A percentile compares a stretch with the other conserved stretches of the same genome.
These are phyloP conservation scores for Hymenoscyphus fraxineus DNA, from an alignment of 2,329 filamentous ascomycete species.

Conservation along the genomic window DNA sequence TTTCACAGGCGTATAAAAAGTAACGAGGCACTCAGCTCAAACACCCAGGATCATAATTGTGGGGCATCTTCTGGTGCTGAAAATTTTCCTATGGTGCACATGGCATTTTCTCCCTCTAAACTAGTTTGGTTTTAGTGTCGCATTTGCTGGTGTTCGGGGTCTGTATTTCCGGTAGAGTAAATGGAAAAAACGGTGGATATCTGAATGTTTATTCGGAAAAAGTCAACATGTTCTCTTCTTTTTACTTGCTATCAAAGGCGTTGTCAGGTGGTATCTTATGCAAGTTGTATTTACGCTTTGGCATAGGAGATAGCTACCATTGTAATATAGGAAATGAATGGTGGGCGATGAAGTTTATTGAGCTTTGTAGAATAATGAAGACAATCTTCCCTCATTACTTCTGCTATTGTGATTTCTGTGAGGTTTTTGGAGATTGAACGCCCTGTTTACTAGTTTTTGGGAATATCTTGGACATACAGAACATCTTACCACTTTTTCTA, in stretches of 20 bases:
- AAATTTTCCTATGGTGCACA: not conserved
- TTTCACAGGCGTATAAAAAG: constrained; percentile 3
- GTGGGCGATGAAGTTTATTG: not conserved
- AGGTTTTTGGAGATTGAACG: no score
- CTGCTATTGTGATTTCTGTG: no score
- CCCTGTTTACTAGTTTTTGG: no score
- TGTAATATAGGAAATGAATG: constrained; percentile 5
- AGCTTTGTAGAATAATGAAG: constrained; percentile 4
- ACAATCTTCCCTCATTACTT: constrained; percentile 3
- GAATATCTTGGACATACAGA: no score
- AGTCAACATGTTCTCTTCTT: not conserved
- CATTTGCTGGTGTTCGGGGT: not conserved
- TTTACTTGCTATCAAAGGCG: not conserved
- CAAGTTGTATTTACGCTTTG: not conserved
- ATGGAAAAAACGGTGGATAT: no score
- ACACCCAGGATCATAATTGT: not conserved
- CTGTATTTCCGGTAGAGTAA: not conserved
- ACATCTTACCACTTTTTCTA: no score
- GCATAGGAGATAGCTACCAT: not conserved
- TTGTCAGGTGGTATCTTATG: not conserved
- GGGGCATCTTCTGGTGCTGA: not conserved
- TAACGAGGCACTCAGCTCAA: not conserved
- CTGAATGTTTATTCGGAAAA: not conserved
- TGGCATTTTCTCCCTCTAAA: not conserved
- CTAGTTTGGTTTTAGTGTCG: not conserved